Base-by-base conservation (phyloP, 805 yeast species). In the Nakazawaea pomicola region DNA sequence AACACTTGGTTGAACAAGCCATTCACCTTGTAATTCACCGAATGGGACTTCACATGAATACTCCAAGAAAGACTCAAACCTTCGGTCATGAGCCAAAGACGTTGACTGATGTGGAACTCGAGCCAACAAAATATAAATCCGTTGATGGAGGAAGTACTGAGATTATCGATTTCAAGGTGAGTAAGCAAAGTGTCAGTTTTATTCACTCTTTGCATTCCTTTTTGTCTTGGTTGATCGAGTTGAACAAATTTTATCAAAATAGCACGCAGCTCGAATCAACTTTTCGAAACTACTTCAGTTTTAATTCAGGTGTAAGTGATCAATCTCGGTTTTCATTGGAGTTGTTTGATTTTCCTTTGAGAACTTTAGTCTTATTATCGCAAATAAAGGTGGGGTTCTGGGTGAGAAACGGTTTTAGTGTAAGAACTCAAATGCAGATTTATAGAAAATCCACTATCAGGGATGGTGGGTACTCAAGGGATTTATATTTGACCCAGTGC, bases 401-500 rank as follows among this genome's bases (percentile, higher is more conserved):
- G 98, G 96, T 91, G 0, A 74, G 98, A 53, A 91, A 91, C 60
- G 99, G 99, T 0, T 73, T 77, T 44, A 82, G 90, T 30, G 79
- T 88, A 4, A 70, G 83, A 30, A 78, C 80, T 19, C 98, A 91
- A 55, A 70, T 84, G 48, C 83, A 80, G 49, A 78, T 89, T 43
- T 91, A 91, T 57, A 74, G 83, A 29, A 81, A 77, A 44, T 74
- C 89, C 10, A 84, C 88, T 4, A 69, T 90, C 37, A 68, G 97
- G 41, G 97, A 90, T 48, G 76, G 78, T 46, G 95, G 96, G 0
- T 90, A 72, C 54, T 68, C 79, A 50, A 72, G 95, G 49, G 98
- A 93, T 52, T 56, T 91, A 16, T 84, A 74, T 54, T 64, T 86
- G 53, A 67, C 77, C 1, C 98, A 93, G 49, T 66, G 83, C 46